phyloP scores from a whole-genome alignment of 2,329 filamentous ascomycete species.

The Fusarium neocosmosporiellum region DNA sequence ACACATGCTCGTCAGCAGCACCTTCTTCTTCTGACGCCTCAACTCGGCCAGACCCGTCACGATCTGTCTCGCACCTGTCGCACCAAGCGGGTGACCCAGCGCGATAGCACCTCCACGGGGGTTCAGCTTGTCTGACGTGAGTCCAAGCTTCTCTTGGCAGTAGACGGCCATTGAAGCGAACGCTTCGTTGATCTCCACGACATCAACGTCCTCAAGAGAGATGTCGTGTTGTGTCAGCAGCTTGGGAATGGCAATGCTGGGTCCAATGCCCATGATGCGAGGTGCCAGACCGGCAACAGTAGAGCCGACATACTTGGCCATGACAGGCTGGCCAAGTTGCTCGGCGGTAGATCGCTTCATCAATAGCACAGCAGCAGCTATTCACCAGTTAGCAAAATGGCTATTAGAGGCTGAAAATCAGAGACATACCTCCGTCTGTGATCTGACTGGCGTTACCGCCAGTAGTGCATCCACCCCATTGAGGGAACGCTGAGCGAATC shows the following conservation, averaged over 20 bases:
- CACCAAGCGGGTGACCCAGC: conserved; percentile 83
- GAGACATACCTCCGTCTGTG: conserved; percentile 80
- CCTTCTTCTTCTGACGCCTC: conserved; percentile 86
- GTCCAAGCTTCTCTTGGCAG: conserved; percentile 78
- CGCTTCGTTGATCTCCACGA: conserved; percentile 96
- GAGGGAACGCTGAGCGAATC: conserved; percentile 89
- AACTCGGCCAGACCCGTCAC: conserved; percentile 91
- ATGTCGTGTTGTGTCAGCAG: conserved; percentile 84
- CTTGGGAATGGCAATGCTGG: conserved; percentile 81
- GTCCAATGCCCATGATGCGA: conserved; percentile 96
- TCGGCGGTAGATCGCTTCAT: conserved; percentile 95
- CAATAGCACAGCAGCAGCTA: conserved; percentile 85
- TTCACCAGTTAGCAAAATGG: conserved; percentile 17
- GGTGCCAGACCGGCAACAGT: conserved; percentile 92
- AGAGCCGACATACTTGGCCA: conserved; percentile 94
- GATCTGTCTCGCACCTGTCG: conserved; percentile 83
- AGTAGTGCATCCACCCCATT: conserved; percentile 87
- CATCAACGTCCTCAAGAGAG: conserved; percentile 83
- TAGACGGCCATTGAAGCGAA: conserved; percentile 99
- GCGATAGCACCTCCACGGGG: conserved; percentile 84
- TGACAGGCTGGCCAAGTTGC: conserved; percentile 87
- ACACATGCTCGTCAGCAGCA: conserved; percentile 93
- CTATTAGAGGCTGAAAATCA: not conserved
- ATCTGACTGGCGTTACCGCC: conserved; percentile 96
- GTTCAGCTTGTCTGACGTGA: conserved; percentile 84